Percentiles rank a stretch among this genome's conserved stretches.
Conservation (phyloP, 2,329 filamentous ascomycete species). For the Ascochyta viciae-villosae region DNA sequence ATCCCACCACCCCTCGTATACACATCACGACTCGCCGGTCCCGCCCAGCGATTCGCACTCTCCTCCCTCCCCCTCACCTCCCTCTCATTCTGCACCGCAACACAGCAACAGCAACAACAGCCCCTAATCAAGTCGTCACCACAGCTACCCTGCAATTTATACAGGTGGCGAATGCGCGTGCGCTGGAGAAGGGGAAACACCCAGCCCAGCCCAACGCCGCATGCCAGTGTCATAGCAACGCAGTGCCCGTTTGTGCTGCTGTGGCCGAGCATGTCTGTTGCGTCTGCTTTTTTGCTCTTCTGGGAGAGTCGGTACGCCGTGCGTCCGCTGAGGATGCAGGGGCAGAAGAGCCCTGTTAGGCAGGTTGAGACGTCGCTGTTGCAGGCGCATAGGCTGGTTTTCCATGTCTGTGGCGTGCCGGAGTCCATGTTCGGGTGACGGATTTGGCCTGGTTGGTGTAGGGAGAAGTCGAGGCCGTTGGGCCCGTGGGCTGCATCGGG, state of each 20-base stretch:
- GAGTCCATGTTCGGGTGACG: slow-evolving; percentile 51
- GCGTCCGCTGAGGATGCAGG: slow-evolving; percentile 54
- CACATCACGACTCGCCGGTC: slow-evolving; percentile 44
- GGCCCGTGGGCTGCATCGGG: slow-evolving; percentile 48
- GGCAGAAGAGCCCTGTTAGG: slow-evolving; percentile 51
- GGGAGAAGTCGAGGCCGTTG: slow-evolving; percentile 45
- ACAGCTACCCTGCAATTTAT: slow-evolving; percentile 52
- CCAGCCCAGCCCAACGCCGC: slow-evolving; percentile 49
- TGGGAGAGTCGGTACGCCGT: slow-evolving; percentile 53
- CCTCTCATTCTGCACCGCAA: slow-evolving; percentile 54
- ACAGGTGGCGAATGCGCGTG: slow-evolving; percentile 51
- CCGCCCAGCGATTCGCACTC: slow-evolving; percentile 44
- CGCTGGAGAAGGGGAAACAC: slow-evolving; percentile 49
- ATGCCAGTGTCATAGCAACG: slow-evolving; percentile 46
- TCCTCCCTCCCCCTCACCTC: slow-evolving; percentile 56
- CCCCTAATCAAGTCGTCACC: slow-evolving; percentile 44
- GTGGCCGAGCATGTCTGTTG: slow-evolving; percentile 50
- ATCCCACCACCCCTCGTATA: slow-evolving; percentile 42
- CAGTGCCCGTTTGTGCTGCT: slow-evolving; percentile 51
- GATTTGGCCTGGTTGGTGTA: slow-evolving; percentile 52
- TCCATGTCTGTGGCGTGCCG: slow-evolving; percentile 36
- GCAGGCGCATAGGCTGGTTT: slow-evolving; percentile 44
- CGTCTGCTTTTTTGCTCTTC: slow-evolving; percentile 48
- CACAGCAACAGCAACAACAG: slow-evolving; percentile 53
- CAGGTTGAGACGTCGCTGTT: slow-evolving; percentile 47